A percentile compares a stretch with the other conserved stretches of the same genome.
phyloP scores from a whole-genome alignment of 257 asterid genomes.

The Primulina tabacum region DNA sequence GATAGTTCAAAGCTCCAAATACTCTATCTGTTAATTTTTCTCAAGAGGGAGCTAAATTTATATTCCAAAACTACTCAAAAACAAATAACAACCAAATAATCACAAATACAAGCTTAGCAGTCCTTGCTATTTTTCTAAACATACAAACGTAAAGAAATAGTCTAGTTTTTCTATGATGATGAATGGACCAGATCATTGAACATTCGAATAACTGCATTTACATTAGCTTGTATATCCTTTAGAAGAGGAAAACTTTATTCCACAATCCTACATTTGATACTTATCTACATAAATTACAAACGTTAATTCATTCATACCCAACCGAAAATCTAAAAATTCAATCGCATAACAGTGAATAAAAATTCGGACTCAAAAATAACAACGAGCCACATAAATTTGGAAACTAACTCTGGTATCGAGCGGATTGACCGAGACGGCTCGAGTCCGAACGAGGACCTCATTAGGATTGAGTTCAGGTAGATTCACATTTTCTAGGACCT shows the following conservation, averaged over 20 bases:
- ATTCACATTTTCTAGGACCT: constrained; percentile 65
- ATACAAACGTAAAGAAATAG: background rate
- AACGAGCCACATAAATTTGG: background rate
- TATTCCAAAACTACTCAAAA: no score
- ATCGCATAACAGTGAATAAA: background rate
- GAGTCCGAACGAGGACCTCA: constrained; percentile 93
- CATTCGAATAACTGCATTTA: no score
- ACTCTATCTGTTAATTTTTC: background rate
- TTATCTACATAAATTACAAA: background rate
- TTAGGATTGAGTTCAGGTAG: constrained; percentile 77
- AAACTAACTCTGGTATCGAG: constrained; percentile 79
- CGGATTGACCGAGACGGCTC: constrained; percentile 96
- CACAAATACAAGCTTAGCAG: background rate
- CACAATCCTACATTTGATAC: background rate
- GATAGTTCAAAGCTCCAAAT: background rate
- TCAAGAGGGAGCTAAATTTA: background rate
- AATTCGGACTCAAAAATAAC: background rate
- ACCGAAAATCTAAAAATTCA: background rate
- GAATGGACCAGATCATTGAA: constrained; percentile 1
- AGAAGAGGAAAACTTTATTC: background rate
- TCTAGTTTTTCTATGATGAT: background rate
- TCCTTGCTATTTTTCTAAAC: constrained; percentile 2
- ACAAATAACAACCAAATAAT: background rate
- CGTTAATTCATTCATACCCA: background rate
- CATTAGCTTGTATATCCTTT: background rate